Base-by-base conservation (phyloP, 208 protist species). In the Leishmania martiniquensis region DNA sequence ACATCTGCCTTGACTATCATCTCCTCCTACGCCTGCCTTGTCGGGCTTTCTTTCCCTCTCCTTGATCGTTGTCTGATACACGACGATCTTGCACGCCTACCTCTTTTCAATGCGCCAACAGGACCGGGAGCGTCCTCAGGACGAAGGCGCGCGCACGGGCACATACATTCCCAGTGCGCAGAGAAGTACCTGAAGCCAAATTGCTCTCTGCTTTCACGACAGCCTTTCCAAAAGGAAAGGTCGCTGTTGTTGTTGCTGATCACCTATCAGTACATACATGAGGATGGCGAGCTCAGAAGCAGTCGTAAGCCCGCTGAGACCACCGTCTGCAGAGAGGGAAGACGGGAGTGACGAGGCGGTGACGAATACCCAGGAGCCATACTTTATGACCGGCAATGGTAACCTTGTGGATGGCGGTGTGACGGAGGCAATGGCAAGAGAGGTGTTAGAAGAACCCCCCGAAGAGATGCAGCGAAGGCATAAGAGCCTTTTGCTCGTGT, bases 391-490 rank as follows among this genome's bases (percentile, higher is more conserved):
- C 10, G 60, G 34, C 15, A 42, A 44, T 34, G 34, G 60, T 12
- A 71, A 77, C 62, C 52, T 68, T 25, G 55, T 75, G 12, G 65
- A 71, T 7, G 54, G n/a, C 12, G n/a, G 39, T 9, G 73, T 15
- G 4, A 54, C 51, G 3, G 52, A 68, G 29, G 75, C 52, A 42
- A 55, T n/a, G 12, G 60, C 75, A 6, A 63, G 15, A 25, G 20
- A 59, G 13, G 71, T 66, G 20, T 13, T 25, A 44, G 32, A 4
- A 39, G 60, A 55, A 13, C 52, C 62, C 7, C 49, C 63, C 9
- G 73, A 85, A 45, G 81, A 85, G 59, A 66, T 85, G 34, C 65
- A 85, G 69, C 70, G 32, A 4, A 74, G 49, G 25, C 74, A 72
- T 51, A 42, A 76, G 39, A 78, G 66, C 42, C 25, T 52, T 32